These are phyloP conservation scores for Oryza glumipatula DNA, from an alignment of 176 grass and related monocot genomes.

Conservation along the genomic window DNA sequence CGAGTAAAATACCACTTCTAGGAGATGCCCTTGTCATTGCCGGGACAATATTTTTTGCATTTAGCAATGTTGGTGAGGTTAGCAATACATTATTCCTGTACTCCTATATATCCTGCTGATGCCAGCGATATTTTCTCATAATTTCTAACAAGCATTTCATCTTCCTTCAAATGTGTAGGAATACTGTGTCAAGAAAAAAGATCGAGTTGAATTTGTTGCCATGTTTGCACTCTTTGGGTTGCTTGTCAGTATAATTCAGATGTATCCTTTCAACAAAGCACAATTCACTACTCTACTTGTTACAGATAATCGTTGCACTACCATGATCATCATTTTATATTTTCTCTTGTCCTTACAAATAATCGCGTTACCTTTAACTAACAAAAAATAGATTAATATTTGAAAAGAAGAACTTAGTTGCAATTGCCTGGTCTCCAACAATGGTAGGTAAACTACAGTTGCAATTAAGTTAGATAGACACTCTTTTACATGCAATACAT, in stretches of 20 bases:
- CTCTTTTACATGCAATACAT: constrained; percentile 12
- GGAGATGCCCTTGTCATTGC: constrained; percentile 74
- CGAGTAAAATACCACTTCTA: constrained; percentile 57
- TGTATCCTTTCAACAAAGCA: constrained; percentile 57
- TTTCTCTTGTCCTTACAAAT: constrained; percentile 16
- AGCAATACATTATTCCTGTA: background rate
- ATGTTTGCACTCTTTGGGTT: constrained; percentile 73
- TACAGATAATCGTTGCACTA: background rate
- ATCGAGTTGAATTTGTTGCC: constrained; percentile 70
- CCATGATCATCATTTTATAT: constrained; percentile 1
- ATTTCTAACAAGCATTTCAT: background rate
- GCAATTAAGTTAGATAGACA: background rate
- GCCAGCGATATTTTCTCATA: constrained; percentile 20
- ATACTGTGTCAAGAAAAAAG: constrained; percentile 77
- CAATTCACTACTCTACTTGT: background rate
- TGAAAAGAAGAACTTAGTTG: constrained; percentile 55
- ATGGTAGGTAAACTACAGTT: constrained; percentile 40
- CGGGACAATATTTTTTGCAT: constrained; percentile 68
- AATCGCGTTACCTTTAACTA: constrained; percentile 27
- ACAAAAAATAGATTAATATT: constrained; percentile 51
- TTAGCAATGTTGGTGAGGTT: constrained; percentile 84
- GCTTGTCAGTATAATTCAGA: constrained; percentile 59
- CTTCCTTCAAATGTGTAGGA: constrained; percentile 54
- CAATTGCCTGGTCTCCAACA: constrained; percentile 54
- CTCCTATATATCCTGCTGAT: background rate